These are phyloP conservation scores for Helianthus annuus DNA, from an alignment of 129 eudicot species.

Conservation along the genomic window DNA sequence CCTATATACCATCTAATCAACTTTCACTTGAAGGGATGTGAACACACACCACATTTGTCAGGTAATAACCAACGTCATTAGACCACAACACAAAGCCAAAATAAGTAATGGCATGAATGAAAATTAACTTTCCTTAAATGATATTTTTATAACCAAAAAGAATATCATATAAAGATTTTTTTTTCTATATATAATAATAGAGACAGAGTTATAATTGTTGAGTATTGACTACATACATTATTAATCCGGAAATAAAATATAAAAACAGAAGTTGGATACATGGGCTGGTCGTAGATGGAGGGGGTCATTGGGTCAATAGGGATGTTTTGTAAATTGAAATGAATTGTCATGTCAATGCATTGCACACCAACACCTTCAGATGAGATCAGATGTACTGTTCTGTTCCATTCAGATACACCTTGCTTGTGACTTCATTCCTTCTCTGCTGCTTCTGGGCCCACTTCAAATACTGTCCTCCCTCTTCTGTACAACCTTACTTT, in stretches of 20 bases:
- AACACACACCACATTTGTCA: no score
- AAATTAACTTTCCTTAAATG: no score
- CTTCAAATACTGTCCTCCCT: background rate
- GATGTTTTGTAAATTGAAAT: conserved; percentile 33
- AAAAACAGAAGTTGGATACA: conserved; percentile 8
- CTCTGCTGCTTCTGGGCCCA: conserved; percentile 19
- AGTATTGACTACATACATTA: background rate
- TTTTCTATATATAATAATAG: background rate
- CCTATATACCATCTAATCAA: no score
- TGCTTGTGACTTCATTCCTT: conserved; percentile 31
- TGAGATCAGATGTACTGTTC: conserved; percentile 21
- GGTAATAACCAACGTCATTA: no score
- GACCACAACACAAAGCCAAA: no score
- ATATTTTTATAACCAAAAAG: no score
- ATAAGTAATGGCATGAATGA: no score
- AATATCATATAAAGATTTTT: no score
- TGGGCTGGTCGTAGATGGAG: conserved; percentile 11
- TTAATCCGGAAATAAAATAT: no score
- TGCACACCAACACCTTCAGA: conserved; percentile 33
- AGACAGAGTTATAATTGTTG: background rate
- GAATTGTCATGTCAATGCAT: conserved; percentile 32
- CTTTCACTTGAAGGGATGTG: no score
- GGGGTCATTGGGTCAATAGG: conserved; percentile 19
- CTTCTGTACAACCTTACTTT: background rate
- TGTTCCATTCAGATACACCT: conserved; percentile 24